A percentile compares a stretch with the other conserved stretches of the same genome.
Evolutionary conservation across 2,329 filamentous ascomycete species (phyloP).

Genomic region (Alternaria dauci): DNA sequence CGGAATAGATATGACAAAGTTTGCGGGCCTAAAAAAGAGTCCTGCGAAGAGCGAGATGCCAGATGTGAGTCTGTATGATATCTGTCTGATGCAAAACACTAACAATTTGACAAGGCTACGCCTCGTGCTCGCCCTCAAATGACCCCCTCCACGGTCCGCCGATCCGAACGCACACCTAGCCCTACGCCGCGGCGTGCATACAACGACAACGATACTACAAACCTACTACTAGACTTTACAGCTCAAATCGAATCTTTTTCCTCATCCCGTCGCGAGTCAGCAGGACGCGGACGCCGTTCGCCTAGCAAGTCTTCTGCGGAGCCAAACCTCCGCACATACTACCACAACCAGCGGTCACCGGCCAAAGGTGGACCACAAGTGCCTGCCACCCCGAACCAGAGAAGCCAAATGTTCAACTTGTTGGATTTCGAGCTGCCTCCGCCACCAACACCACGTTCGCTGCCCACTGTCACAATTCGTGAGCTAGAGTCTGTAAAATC

Average conservation of each 20-base stretch:
- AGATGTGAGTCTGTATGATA: slow-evolving; percentile 24
- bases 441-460: slow-evolving; percentile 86
- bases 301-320: slow-evolving; percentile 61
- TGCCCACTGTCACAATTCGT: slow-evolving; percentile 88
- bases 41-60: slow-evolving; percentile 52
- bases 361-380: slow-evolving; percentile 39
- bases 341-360: slow-evolving; percentile 46
- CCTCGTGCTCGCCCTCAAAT: slow-evolving; percentile 49
- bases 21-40: slow-evolving; percentile 73
- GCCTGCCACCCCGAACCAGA: slow-evolving; percentile 44
- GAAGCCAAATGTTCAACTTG: slow-evolving; percentile 45
- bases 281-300: slow-evolving; percentile 53
- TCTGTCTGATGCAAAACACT: slow-evolving; percentile 7
- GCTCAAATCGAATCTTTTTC: slow-evolving; percentile 72
- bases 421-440: slow-evolving; percentile 95
- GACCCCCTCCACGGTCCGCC: slow-evolving; percentile 62
- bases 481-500: slow-evolving; percentile 95
- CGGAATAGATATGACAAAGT: slow-evolving; percentile 77
- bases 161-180: slow-evolving; percentile 55
- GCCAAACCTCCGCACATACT: slow-evolving; percentile 58
- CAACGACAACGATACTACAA: slow-evolving; percentile 70
- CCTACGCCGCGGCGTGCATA: slow-evolving; percentile 63
- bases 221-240: slow-evolving; percentile 86
- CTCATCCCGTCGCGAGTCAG: slow-evolving; percentile 51
- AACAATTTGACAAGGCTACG: slow-evolving; percentile 33